Evolutionary conservation across 148 eudicot genomes (phyloP), one percentile per base, ranked within the genome.

Genomic region (Amaranthus palmeri): DNA sequence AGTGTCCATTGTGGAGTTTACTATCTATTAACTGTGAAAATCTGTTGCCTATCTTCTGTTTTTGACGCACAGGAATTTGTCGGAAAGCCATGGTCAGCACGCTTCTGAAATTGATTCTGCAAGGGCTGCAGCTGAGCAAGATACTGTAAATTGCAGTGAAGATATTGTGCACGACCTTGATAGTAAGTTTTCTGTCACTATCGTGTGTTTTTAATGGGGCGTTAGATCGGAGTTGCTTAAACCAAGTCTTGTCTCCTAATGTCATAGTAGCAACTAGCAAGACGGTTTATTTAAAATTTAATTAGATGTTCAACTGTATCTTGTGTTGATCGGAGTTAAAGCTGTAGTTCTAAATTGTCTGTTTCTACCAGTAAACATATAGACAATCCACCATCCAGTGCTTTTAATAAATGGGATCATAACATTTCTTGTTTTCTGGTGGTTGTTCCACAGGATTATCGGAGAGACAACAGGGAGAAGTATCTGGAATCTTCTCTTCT

Each of bases 111-210:
- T 90, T 70, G 80, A 78, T 65, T 82, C 84, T 50, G 89, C 89
- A 18, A 90, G 92, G 69, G 72, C 77, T 79, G 72, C 86, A 48
- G 90, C 83, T 54, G 92, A 88, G 53, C 84, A 86, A 68, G 96
- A 92, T 77, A 81, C 84, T 47, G 78, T 71, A 3, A 83, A 77
- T 66, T 78, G 78, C 64, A 85, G 84, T 81, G 92, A 83, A 59
- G 89, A 86, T 53, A 77, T 87, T 56, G 79, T 82, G 64, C 82
- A 81, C 52, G 80, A 79, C 65, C 72, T 90, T 17, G 81, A 84
- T 58, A 64, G 98, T 92, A 72, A 86, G 92, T 78, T 55, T 69
- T 54, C 48, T 55, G 56, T 5, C 5, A 41, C 9, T 13, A 18
- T 60, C 12, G 14, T 54, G 60, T 36, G 36, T 25, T 25, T 61